phyloP scores from a whole-genome alignment of 2,329 filamentous ascomycete species.

The Metarhizium album region DNA sequence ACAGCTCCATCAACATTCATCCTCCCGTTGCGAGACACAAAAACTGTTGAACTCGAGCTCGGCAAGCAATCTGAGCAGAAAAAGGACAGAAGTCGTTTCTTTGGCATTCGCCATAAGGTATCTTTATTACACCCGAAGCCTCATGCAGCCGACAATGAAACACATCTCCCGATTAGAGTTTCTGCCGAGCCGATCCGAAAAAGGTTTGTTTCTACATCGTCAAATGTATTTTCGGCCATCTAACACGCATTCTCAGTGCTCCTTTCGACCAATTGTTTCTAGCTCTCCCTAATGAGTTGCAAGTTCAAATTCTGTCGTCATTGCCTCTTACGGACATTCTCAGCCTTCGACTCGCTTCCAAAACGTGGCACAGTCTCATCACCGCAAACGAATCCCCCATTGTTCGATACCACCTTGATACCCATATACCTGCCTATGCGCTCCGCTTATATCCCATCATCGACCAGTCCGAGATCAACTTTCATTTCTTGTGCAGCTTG shows the following conservation, averaged over 20 bases:
- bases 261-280: slow-evolving; percentile 48
- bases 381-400: slow-evolving; percentile 51
- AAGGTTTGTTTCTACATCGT: slow-evolving; percentile 16
- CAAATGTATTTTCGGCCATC: neutral
- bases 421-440: slow-evolving; percentile 50
- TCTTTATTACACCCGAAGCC: slow-evolving; percentile 25
- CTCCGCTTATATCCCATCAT: slow-evolving; percentile 46
- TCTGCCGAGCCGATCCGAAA: slow-evolving; percentile 20
- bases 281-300: slow-evolving; percentile 48
- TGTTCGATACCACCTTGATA: slow-evolving; percentile 47
- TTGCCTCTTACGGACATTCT: slow-evolving; percentile 51
- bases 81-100: slow-evolving; percentile 32
- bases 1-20: slow-evolving; percentile 34
- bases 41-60: slow-evolving; percentile 19
- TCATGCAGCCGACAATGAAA: slow-evolving; percentile 11
- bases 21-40: slow-evolving; percentile 36
- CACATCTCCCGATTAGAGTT: slow-evolving; percentile 4
- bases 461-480: slow-evolving; percentile 36
- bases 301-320: slow-evolving; percentile 50
- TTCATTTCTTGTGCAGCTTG: slow-evolving; percentile 52
- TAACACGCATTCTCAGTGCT: slow-evolving; percentile 20
- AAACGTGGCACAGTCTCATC: slow-evolving; percentile 48
- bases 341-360: slow-evolving; percentile 46
- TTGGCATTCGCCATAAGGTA: slow-evolving; percentile 29
- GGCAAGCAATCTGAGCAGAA: slow-evolving; percentile 22